Conservation (phyloP, 352 stramenopile genomes). For the Blastocystis sp. region DNA sequence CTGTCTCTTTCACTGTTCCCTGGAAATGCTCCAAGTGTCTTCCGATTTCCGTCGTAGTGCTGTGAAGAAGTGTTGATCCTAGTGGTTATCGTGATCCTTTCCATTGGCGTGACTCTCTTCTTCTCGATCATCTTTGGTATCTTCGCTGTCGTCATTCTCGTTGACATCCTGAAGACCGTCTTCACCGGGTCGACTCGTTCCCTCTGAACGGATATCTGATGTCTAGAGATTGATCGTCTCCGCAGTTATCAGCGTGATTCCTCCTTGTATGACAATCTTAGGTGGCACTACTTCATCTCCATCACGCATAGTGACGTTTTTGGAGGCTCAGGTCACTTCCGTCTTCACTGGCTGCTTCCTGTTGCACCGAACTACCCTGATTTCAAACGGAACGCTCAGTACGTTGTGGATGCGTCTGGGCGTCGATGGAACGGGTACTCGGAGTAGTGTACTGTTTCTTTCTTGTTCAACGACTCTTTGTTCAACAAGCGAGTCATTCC, state of each 20-base stretch:
- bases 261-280: neutral
- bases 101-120: neutral
- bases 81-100: neutral
- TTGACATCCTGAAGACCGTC: constrained; percentile 14
- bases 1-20: constrained; percentile 15
- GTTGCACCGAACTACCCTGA: neutral
- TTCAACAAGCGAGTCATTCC: no score
- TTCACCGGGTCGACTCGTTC: constrained; percentile 16
- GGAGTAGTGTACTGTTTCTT: neutral
- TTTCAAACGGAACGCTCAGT: constrained; percentile 9
- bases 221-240: constrained; percentile 50
- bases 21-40: neutral
- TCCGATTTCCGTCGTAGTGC: neutral
- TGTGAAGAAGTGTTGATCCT: neutral
- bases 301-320: constrained; percentile 31
- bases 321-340: constrained; percentile 24
- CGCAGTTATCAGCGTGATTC: neutral
- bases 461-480: no score
- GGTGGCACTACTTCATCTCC: neutral
- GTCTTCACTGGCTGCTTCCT: constrained; percentile 20
- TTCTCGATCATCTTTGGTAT: constrained; percentile 41
- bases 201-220: neutral
- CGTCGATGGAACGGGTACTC: constrained; percentile 2
- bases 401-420: neutral
- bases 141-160: constrained; percentile 3